A percentile compares a stretch with the other conserved stretches of the same genome.
phyloP scores from a whole-genome alignment of 768 basidiomycete genomes.

The Botryobasidium botryosum region DNA sequence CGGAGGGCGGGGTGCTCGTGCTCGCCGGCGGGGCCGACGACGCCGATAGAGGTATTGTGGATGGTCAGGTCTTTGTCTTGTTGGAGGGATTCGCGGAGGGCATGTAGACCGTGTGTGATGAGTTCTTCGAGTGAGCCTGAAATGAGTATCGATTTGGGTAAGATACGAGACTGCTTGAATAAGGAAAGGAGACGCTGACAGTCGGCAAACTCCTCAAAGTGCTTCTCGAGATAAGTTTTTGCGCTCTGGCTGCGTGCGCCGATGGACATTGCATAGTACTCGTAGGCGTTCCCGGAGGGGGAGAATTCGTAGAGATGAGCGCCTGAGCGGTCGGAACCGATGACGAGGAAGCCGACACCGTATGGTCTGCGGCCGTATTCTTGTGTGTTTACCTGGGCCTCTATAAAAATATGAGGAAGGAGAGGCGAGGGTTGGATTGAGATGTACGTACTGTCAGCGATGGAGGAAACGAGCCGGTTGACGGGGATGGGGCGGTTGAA shows the following conservation, averaged over 20 bases:
- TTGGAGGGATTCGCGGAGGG: slow-evolving; percentile 89
- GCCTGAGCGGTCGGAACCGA: slow-evolving; percentile 90
- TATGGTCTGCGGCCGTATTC: slow-evolving; percentile 96
- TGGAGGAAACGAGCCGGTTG: slow-evolving; percentile 78
- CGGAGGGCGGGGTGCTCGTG: slow-evolving; percentile 39
- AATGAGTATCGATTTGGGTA: slow-evolving; percentile 1
- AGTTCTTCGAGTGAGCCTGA: slow-evolving; percentile 73
- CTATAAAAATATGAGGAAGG: slow-evolving; percentile 25
- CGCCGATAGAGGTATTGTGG: slow-evolving; percentile 89
- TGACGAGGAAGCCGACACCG: slow-evolving; percentile 95
- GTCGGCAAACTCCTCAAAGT: slow-evolving; percentile 74
- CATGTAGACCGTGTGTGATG: slow-evolving; percentile 84
- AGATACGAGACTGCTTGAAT: not conserved
- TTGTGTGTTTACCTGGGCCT: slow-evolving; percentile 97
- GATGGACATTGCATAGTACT: slow-evolving; percentile 97
- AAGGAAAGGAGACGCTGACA: slow-evolving; percentile 33
- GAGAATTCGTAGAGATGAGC: slow-evolving; percentile 98
- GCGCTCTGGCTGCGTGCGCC: slow-evolving; percentile 96
- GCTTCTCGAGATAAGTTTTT: slow-evolving; percentile 94
- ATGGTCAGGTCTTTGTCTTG: slow-evolving; percentile 93
- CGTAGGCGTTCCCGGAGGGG: slow-evolving; percentile 90
- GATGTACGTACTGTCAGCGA: slow-evolving; percentile 73
- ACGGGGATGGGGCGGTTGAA: slow-evolving; percentile 93
- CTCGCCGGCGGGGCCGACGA: slow-evolving; percentile 57
- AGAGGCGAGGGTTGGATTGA: not conserved